Evolutionary conservation across 2,329 filamentous ascomycete genomes (phyloP).

Genomic region (Colletotrichum tofieldiae): DNA sequence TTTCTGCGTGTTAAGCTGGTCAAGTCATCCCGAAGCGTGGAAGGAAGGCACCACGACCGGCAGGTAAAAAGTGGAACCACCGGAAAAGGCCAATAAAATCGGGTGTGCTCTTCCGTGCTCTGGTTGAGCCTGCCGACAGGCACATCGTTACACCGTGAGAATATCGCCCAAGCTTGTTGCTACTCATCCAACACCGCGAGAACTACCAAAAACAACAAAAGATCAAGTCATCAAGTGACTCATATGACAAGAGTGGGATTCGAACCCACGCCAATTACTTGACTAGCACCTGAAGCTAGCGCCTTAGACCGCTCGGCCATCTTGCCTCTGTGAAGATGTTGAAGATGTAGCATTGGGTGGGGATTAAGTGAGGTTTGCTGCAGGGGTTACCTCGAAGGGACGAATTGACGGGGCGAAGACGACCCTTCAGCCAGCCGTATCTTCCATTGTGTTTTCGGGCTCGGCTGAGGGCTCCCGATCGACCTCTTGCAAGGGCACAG

Average conservation of each 20-base stretch:
- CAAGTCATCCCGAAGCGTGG: not conserved
- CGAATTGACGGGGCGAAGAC: not conserved
- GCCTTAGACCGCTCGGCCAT: constrained; percentile 44
- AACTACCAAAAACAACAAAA: not conserved
- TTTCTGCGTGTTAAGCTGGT: not conserved
- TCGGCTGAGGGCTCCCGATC: not conserved
- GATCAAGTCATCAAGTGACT: accelerated
- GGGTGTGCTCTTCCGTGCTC: too few relatives aligned
- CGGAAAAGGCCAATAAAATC: not conserved
- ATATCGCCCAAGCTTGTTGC: too few relatives aligned
- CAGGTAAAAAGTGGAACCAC: not conserved
- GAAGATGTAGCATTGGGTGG: accelerated
- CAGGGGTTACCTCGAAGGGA: too few relatives aligned
- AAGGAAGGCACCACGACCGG: not conserved
- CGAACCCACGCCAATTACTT: constrained; percentile 42
- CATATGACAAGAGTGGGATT: constrained; percentile 40
- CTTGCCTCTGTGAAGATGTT: constrained; percentile 12
- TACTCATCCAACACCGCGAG: not conserved
- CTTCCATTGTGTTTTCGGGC: not conserved
- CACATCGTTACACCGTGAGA: not conserved
- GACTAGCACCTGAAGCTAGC: constrained; percentile 44
- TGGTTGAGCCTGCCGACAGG: not conserved
- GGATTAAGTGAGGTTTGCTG: not conserved
- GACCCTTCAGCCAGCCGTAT: not conserved
- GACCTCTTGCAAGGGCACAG: not conserved